Conservation (phyloP, 352 stramenopile species). For the Poterioochromonas sp. region DNA sequence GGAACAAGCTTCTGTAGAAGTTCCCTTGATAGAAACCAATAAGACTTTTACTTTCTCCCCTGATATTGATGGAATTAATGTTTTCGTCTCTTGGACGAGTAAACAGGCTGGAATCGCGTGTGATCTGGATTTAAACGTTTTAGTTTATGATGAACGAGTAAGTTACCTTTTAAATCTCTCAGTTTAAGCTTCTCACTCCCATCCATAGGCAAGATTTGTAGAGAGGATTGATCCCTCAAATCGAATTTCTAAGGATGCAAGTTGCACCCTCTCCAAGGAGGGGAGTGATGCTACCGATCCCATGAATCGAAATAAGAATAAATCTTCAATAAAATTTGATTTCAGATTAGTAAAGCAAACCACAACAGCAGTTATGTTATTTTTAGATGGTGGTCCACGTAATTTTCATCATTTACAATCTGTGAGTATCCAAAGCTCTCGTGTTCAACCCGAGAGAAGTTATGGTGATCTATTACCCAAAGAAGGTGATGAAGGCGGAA, state of each 20-base stretch:
- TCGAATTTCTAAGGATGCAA: background rate
- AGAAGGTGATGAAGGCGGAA: background rate
- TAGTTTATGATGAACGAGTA: slow-evolving; percentile 33
- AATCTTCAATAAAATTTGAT: slow-evolving; percentile 3
- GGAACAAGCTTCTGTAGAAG: background rate
- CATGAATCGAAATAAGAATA: background rate
- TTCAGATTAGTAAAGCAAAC: background rate
- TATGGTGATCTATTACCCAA: background rate
- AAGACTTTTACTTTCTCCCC: background rate
- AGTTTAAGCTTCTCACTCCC: background rate
- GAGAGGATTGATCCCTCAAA: slow-evolving; percentile 10
- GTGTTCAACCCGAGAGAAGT: background rate
- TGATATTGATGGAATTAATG: background rate
- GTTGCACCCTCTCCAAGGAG: background rate
- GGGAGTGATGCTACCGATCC: background rate
- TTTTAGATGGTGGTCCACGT: slow-evolving; percentile 29
- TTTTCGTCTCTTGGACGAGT: background rate
- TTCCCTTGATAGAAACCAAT: background rate
- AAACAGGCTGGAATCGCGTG: background rate
- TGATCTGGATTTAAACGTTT: slow-evolving; percentile 21
- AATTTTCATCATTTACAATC: slow-evolving; percentile 25
- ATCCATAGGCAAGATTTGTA: slow-evolving; percentile 13
- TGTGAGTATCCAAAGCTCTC: background rate
- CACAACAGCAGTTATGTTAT: slow-evolving; percentile 28
- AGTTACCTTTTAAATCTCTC: background rate